These are phyloP conservation scores for Nemania sp. DNA, from an alignment of 2,329 filamentous ascomycete genomes.

Conservation along the genomic window DNA sequence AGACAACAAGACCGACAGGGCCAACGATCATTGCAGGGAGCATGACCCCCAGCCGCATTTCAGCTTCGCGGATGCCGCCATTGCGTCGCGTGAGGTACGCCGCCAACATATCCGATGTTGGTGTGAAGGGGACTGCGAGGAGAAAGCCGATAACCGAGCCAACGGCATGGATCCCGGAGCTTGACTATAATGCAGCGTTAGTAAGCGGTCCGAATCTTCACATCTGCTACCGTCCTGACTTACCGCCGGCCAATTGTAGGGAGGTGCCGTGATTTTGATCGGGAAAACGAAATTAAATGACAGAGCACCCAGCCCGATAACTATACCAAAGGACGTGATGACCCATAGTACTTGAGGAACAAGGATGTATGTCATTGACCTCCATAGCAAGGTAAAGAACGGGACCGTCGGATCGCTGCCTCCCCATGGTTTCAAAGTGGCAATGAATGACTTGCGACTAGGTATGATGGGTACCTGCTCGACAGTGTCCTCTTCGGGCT, in stretches of 20 bases:
- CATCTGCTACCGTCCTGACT: constrained; percentile 9
- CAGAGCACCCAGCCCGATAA: constrained; percentile 59
- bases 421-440: constrained; percentile 55
- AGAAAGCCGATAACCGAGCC: constrained; percentile 55
- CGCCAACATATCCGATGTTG: constrained; percentile 55
- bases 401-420: constrained; percentile 54
- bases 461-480: constrained; percentile 46
- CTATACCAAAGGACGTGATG: constrained; percentile 59
- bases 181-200: constrained; percentile 42
- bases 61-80: constrained; percentile 57
- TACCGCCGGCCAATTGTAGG: constrained; percentile 58
- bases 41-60: constrained; percentile 56
- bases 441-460: constrained; percentile 54
- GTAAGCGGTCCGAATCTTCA: not conserved
- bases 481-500: constrained; percentile 39
- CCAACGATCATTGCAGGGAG: constrained; percentile 52
- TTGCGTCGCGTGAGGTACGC: constrained; percentile 55
- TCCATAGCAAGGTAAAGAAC: constrained; percentile 56
- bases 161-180: constrained; percentile 46
- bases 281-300: constrained; percentile 62
- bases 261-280: constrained; percentile 56
- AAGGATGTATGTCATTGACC: constrained; percentile 59
- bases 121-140: constrained; percentile 54
- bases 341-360: constrained; percentile 61
- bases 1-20: constrained; percentile 55